Evolutionary conservation across 2,329 filamentous ascomycete genomes (phyloP), one percentile per base, ranked within the genome.

Genomic region (Microdochium nivale): DNA sequence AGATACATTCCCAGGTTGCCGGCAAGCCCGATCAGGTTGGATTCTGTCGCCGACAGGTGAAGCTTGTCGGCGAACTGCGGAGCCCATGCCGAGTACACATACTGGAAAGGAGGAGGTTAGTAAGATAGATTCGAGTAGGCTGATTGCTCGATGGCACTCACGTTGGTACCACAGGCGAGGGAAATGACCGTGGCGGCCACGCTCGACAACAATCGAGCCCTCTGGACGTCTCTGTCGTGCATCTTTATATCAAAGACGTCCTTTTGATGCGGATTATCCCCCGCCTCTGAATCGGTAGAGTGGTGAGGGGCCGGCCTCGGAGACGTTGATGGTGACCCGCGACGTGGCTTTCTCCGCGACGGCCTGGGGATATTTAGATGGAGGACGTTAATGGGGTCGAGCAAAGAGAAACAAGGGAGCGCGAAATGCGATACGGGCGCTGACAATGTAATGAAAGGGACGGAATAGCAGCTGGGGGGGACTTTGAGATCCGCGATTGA

Each of bases 51-150:
- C 14, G 90, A 90, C 55, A 97, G 81, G 65, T 87, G 84, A 60
- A 99, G 77, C 60, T 81, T 84, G 62, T 95, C 85, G 49, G 91
- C 90, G 65, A 96, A 96, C 70, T 96, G 91, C 21, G 94, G 94
- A 14, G 89, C 90, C 91, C 94, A 99, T 70, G 92, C 92, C 51
- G 90, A 96, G 71, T 96, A 99, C 65, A 91, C 92, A 81, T 99
- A 97, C 90, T 96, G 64, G 49, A 49, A 16, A 23, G 7, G 33
- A 49, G 54, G 44, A 13, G 8, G 47, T 35, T 19, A 44, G 35
- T 27, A 32, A 24, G 24, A 25, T 11, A 37, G 25, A 46, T 14
- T 10, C 32, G 8, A 19, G 43, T 32, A 16, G 21, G 2, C 25
- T 24, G 35, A 7, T n/a, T 19, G 35, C 4, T 40, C 35, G 27